Percentiles rank a stretch among this genome's conserved stretches.
These are phyloP conservation scores for Fusarium sp. DNA, from an alignment of 2,329 filamentous ascomycete species.

Conservation along the genomic window DNA sequence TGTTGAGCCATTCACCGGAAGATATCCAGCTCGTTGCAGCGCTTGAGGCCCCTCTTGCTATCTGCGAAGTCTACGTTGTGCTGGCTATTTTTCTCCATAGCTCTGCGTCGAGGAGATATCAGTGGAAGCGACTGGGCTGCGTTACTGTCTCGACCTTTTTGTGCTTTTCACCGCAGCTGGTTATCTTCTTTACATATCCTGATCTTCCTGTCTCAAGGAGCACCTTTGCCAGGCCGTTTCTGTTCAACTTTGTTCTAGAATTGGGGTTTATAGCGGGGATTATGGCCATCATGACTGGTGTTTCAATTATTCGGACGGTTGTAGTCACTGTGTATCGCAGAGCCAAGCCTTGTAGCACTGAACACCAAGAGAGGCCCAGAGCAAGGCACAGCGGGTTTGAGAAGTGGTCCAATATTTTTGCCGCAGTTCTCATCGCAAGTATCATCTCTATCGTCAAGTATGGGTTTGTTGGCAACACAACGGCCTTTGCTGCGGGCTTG, in stretches of 20 bases:
- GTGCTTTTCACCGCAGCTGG: neutral
- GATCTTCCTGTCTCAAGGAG: neutral
- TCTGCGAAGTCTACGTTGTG: neutral
- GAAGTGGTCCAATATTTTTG: neutral
- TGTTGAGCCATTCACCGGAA: neutral
- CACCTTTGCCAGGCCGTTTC: neutral
- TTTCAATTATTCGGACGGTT: neutral
- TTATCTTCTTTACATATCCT: neutral
- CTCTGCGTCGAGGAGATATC: neutral
- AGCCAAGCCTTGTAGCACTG: neutral
- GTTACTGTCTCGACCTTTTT: neutral
- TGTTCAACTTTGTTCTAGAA: neutral
- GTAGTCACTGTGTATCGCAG: neutral
- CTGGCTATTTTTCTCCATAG: neutral
- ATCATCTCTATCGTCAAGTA: neutral
- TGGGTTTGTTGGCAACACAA: neutral
- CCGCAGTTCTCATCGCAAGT: neutral
- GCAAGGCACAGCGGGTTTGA: neutral
- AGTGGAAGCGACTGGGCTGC: neutral
- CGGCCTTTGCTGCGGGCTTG: neutral
- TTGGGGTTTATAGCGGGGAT: neutral
- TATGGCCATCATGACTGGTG: neutral
- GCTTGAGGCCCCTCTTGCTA: neutral
- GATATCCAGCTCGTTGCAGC: neutral
- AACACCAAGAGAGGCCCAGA: accelerated